Conservation (phyloP, 2,329 filamentous ascomycete genomes). For the Fusarium gaditjirri region DNA sequence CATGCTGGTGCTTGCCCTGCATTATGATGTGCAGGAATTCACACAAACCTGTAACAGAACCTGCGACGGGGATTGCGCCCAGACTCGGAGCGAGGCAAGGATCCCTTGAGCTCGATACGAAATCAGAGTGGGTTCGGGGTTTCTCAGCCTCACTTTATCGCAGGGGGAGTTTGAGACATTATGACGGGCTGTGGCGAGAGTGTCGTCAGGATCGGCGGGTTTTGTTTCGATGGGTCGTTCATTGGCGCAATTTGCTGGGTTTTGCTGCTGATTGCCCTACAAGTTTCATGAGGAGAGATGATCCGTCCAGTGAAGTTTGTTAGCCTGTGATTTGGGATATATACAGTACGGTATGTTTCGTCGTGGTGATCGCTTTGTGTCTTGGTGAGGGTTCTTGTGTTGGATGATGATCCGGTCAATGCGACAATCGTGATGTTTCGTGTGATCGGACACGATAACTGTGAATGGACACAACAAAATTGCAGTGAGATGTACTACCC, state of each 20-base stretch:
- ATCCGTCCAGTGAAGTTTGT: constrained; percentile 4
- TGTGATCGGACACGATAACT: neutral
- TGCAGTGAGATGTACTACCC: neutral
- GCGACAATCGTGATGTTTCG: constrained; percentile 10
- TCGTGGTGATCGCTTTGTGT: neutral
- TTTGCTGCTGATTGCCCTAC: neutral
- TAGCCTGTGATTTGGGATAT: neutral
- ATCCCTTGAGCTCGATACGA: neutral
- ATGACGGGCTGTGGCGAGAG: constrained; percentile 23
- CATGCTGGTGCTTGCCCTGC: neutral
- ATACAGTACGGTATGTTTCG: neutral
- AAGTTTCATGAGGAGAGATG: constrained; percentile 5
- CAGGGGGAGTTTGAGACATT: constrained; percentile 26
- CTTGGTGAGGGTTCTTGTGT: neutral
- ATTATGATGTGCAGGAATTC: constrained; percentile 29
- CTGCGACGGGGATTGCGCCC: constrained; percentile 38
- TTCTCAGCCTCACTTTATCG: constrained; percentile 32
- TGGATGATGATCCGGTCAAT: constrained; percentile 13
- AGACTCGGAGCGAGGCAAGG: constrained; percentile 16
- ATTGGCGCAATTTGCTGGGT: constrained; percentile 27
- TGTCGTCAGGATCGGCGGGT: constrained; percentile 31
- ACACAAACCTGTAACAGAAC: constrained; percentile 40
- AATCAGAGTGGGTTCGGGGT: constrained; percentile 12
- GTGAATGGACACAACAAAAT: neutral
- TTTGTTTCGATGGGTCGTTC: neutral